Conservation (phyloP, 805 yeast species). For the Grigorovia yakushimaensis region DNA sequence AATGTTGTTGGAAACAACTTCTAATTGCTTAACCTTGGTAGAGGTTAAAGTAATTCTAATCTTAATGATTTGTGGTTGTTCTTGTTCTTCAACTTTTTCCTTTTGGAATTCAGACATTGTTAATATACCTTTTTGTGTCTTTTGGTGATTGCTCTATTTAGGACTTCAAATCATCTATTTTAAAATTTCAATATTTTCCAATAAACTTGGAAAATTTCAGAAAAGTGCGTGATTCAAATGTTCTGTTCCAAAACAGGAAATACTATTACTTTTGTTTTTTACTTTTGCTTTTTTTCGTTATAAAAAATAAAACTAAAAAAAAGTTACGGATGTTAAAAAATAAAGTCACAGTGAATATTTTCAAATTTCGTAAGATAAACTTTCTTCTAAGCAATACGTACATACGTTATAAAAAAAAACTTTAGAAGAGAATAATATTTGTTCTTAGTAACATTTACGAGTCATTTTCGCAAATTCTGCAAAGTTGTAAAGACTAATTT, state of each 20-base stretch:
- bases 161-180: background rate
- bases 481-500: no score
- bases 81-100: constrained; percentile 79
- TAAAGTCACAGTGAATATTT: no score
- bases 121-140: constrained; percentile 35
- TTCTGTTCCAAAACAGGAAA: background rate
- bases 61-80: constrained; percentile 80
- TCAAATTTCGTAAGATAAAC: no score
- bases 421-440: no score
- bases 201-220: background rate
- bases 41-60: constrained; percentile 98
- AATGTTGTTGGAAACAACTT: constrained; percentile 88
- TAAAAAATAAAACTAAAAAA: no score
- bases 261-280: background rate
- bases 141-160: constrained; percentile 10
- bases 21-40: constrained; percentile 96
- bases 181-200: background rate
- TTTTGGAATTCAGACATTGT: constrained; percentile 72
- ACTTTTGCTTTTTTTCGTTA: no score
- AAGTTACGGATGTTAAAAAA: no score
- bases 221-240: background rate
- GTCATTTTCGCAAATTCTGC: no score
- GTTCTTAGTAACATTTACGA: no score
- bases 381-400: no score
- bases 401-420: no score